Percentiles rank a stretch among this genome's conserved stretches.
These are phyloP conservation scores for Panellus pusillus DNA, from an alignment of 768 basidiomycete genomes.

Conservation along the genomic window DNA sequence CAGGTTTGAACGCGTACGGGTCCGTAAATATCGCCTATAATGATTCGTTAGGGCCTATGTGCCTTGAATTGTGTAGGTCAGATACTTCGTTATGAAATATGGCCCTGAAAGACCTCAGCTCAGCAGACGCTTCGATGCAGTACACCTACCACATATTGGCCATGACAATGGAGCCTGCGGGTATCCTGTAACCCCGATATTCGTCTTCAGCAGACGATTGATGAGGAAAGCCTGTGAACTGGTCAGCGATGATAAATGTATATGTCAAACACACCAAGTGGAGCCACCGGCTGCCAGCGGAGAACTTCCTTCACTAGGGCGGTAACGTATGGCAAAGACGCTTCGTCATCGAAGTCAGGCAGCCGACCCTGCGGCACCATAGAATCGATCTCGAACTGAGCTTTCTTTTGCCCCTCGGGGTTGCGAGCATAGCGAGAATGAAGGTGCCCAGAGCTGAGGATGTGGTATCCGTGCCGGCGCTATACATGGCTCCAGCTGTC, in stretches of 20 bases:
- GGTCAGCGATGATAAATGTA: not conserved
- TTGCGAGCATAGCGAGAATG: conserved; percentile 37
- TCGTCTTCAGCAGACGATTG: conserved; percentile 30
- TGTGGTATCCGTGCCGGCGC: conserved; percentile 35
- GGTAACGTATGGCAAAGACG: conserved; percentile 34
- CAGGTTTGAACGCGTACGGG: conserved; percentile 36
- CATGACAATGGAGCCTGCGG: conserved; percentile 26
- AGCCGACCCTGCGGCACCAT: conserved; percentile 34
- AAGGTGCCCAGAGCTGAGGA: conserved; percentile 35
- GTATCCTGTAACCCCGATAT: conserved; percentile 37
- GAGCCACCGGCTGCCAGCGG: conserved; percentile 35
- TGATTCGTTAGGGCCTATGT: not conserved
- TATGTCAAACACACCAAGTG: conserved; percentile 29
- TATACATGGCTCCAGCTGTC: conserved; percentile 2
- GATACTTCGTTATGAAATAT: conserved; percentile 12
- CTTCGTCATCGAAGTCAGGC: conserved; percentile 34
- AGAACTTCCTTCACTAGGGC: conserved; percentile 37
- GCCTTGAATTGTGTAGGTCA: conserved; percentile 21
- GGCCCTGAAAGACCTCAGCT: not conserved
- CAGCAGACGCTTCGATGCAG: not conserved
- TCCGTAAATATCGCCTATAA: conserved; percentile 26
- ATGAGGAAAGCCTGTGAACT: conserved; percentile 26
- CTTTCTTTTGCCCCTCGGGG: conserved; percentile 36
- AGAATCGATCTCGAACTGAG: conserved; percentile 39
- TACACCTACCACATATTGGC: conserved; percentile 23